Base-by-base conservation (phyloP, 169 alveolate species). In the Eimeria necatrix region DNA sequence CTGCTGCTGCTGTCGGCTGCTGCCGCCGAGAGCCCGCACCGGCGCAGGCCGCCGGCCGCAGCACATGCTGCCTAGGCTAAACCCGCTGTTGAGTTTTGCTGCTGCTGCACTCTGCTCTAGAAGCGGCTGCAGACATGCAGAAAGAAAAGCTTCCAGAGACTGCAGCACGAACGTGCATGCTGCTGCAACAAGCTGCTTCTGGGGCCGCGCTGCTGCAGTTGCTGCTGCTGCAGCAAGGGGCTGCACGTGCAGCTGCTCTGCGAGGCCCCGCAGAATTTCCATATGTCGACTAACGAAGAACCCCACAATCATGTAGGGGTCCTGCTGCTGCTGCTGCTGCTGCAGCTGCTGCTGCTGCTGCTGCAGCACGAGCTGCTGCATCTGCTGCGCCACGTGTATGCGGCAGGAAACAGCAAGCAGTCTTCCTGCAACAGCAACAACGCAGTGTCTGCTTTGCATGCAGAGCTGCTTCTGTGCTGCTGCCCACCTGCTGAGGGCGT, bases 381-480 rank as follows among this genome's bases (percentile, higher is more conserved):
- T 71, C 51, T 71, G 83, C 16, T 32, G 83, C 6, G 51, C 83
- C 83, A 24, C 83, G 24, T 71, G 83, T 4, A 71, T n/a, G 51
- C 83, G 83, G 83, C 83, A 71, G 20, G 83, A n/a, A n/a, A 71
- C 83, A 32, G 83, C 83, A 14, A 71, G 53, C 46, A 71, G 51
- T 22, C 83, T 71, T n/a, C 83, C 83, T 4, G 83, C 83, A 71
- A 71, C 83, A 71, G 83, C 83, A 71, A 71, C 83, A 71, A 71
- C 83, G 51, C 83, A 71, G 83, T 71, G 83, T 32, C 83, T 71
- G 83, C 83, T 71, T 22, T 71, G 83, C 83, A 71, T 71, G 83
- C 83, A 71, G 32, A 71, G 83, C 51, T 71, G 83, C 51, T 32
- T 71, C 83, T 71, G 51, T 12, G 83, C 83, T 32, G 83, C 83